These are phyloP conservation scores for Blastocystis sp. DNA, from an alignment of 352 stramenopile species.

Conservation along the genomic window DNA sequence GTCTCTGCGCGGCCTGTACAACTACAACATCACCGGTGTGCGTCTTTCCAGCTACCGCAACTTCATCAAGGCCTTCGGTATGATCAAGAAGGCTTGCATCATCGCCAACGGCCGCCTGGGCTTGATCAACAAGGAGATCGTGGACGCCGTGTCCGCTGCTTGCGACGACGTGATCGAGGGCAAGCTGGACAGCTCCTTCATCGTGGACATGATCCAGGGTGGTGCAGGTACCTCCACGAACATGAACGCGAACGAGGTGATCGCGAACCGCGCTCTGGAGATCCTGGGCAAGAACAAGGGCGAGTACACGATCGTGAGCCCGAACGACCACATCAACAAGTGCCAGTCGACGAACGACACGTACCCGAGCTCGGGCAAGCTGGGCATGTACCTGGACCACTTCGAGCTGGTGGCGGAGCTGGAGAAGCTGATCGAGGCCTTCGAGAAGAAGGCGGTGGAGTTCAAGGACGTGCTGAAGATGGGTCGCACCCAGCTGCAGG, in stretches of 20 bases:
- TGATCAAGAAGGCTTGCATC: constrained; percentile 67
- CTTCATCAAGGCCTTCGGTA: constrained; percentile 61
- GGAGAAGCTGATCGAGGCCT: no score
- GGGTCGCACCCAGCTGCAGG: constrained; percentile 75
- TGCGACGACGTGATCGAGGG: constrained; percentile 58
- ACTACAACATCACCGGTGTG: constrained; percentile 66
- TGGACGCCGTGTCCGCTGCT: constrained; percentile 6
- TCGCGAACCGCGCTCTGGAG: no score
- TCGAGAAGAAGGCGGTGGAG: constrained; percentile 9
- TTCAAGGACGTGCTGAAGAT: constrained; percentile 76
- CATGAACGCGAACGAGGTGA: no score
- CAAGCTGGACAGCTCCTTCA: constrained; percentile 44
- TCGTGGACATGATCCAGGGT: constrained; percentile 62
- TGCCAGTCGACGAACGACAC: constrained; percentile 78
- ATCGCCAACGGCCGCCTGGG: constrained; percentile 57
- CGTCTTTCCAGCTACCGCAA: constrained; percentile 44
- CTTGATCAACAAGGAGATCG: constrained; percentile 52
- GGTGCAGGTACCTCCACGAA: neutral
- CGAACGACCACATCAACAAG: constrained; percentile 79
- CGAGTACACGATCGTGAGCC: constrained; percentile 48
- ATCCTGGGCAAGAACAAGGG: no score
- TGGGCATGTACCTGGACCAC: constrained; percentile 71
- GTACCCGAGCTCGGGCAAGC: constrained; percentile 76
- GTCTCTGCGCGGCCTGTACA: constrained; percentile 35
- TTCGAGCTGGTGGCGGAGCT: no score